Conservation (phyloP, 1,284 basidiomycete genomes). For the Boletus putidus region DNA sequence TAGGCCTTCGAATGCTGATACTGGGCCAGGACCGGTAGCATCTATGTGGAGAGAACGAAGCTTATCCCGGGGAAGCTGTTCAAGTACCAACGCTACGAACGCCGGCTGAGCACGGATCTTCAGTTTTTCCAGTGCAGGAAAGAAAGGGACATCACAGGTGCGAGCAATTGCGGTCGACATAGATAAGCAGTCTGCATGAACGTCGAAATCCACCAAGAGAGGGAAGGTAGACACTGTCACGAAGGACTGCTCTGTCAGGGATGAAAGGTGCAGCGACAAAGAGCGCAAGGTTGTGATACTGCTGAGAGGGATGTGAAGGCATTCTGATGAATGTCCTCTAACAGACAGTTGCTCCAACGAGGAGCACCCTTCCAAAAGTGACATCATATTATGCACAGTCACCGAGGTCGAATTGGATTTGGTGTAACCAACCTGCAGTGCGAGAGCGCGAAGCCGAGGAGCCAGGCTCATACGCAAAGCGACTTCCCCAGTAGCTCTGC, state of each 20-base stretch:
- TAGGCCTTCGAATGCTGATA: constrained; percentile 42
- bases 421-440: constrained; percentile 45
- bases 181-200: constrained; percentile 50
- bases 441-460: constrained; percentile 40
- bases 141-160: constrained; percentile 26
- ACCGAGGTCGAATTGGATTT: constrained; percentile 9
- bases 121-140: constrained; percentile 47
- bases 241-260: constrained; percentile 45
- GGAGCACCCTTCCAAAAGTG: constrained; percentile 32
- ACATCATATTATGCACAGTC: constrained; percentile 34
- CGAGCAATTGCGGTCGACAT: constrained; percentile 31
- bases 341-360: constrained; percentile 45
- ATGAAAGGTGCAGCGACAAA: constrained; percentile 49
- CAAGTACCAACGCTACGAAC: constrained; percentile 43
- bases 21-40: constrained; percentile 33
- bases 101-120: constrained; percentile 45
- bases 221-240: constrained; percentile 46
- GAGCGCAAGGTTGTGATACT: constrained; percentile 42
- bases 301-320: constrained; percentile 42
- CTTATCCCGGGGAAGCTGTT: constrained; percentile 34
- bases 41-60: constrained; percentile 47
- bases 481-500: constrained; percentile 37
- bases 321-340: constrained; percentile 46
- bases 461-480: constrained; percentile 41
- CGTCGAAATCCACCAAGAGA: constrained; percentile 45